Evolutionary conservation across 129 eudicot genomes (phyloP), one percentile per base, ranked within the genome.

Genomic region (Centaurea solstitialis): DNA sequence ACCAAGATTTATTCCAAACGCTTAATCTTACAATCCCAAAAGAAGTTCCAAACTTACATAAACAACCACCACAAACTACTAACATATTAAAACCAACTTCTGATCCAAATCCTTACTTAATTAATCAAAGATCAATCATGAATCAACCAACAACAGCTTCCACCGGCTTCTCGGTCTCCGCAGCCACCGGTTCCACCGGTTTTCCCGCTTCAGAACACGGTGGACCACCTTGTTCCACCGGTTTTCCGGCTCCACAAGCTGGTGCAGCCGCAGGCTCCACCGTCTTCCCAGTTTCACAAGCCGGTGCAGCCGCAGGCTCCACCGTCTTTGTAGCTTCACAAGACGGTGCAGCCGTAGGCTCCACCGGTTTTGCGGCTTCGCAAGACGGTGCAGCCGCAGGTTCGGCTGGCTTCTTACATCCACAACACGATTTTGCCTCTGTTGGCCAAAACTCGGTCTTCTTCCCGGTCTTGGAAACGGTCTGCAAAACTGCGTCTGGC

Each of bases 381-480:
- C 81, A 70, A 26, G 79, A 80, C 64, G 79, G 80, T 67, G 57
- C 85, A 47, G 70, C 80, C 30, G 62, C 82, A 28, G 82, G 74
- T 35, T 83, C 86, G 11, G 35, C 82, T 8, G 78, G 13, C 43
- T 77, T 83, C 47, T 57, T 57, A 22, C 65, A 5, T 57, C 65
- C 65, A 82, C 86, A 82, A 62, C 82, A 83, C 23, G 86, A 33
- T 21, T 82, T 66, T 71, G 80, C 71, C 75, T 83, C 92, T 18
- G 86, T 88, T 71, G 87, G 93, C 98, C 98, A 94, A 85, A 86
- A 94, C 45, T 89, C 76, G 1, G 98, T 94, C 70, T 88, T 87
- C 87, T 94, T 94, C 0, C 98, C 98, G 0, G 98, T 90, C 86
- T 94, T 92, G 67, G 98, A 89, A 82, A 94, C 97, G 26, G 97